A percentile compares a stretch with the other conserved stretches of the same genome.
Evolutionary conservation across 23 red algal genomes (phyloP).

Genomic region (Agarophyton chilense): DNA sequence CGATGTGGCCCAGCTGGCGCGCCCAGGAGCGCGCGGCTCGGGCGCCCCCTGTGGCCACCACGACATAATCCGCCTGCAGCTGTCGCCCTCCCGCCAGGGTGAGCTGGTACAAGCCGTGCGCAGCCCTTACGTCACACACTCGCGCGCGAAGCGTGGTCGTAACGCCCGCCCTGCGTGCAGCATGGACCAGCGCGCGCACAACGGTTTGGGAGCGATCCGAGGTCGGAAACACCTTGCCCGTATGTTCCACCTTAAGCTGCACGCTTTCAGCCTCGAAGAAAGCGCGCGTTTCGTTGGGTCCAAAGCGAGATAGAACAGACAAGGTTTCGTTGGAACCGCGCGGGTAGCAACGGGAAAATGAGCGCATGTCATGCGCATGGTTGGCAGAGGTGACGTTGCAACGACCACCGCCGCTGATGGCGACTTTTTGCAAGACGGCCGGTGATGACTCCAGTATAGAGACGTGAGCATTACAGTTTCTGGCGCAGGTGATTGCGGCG

Average conservation of each 20-base stretch:
- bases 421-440: constrained; percentile 80
- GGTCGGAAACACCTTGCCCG: constrained; percentile 92
- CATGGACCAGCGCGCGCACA: constrained; percentile 70
- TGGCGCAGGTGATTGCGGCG: constrained; percentile 71
- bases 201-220: constrained; percentile 68
- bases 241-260: constrained; percentile 74
- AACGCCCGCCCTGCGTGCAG: constrained; percentile 45
- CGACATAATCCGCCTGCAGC: constrained; percentile 20
- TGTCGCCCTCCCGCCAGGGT: not conserved
- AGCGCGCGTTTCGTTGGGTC: constrained; percentile 31
- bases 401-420: constrained; percentile 89
- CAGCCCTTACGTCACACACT: constrained; percentile 27
- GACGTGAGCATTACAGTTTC: constrained; percentile 13
- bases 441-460: constrained; percentile 78
- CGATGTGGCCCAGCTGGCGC: constrained; percentile 54
- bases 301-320: constrained; percentile 75
- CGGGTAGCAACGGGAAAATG: constrained; percentile 82
- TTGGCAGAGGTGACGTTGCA: constrained; percentile 83
- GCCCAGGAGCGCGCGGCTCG: constrained; percentile 50
- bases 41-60: constrained; percentile 78
- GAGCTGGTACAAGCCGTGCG: not conserved
- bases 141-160: constrained; percentile 7
- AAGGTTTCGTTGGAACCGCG: constrained; percentile 51
- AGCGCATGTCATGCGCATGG: constrained; percentile 30
- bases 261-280: constrained; percentile 88